Evolutionary conservation across 345 rosid species (phyloP).

Genomic region (Gynandropsis gynandra): DNA sequence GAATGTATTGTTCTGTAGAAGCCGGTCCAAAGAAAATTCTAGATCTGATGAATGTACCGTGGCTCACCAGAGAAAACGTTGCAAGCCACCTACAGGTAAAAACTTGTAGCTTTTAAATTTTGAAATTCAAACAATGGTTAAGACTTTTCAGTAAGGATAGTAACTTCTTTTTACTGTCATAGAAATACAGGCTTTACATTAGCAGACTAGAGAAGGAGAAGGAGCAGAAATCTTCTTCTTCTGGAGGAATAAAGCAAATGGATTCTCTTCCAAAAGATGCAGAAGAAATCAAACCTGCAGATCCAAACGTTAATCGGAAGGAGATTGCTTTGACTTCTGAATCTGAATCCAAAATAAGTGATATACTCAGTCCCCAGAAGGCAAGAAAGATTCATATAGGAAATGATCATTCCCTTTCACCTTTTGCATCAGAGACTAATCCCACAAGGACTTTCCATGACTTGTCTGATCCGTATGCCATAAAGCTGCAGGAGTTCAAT

Average conservation of each 20-base stretch:
- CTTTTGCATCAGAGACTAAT: constrained; percentile 28
- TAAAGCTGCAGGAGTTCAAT: background rate
- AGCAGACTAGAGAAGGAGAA: constrained; percentile 70
- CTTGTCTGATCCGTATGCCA: constrained; percentile 29
- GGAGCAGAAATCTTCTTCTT: constrained; percentile 39
- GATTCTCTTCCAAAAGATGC: constrained; percentile 49
- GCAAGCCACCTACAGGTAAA: constrained; percentile 95
- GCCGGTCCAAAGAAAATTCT: constrained; percentile 96
- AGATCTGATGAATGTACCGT: constrained; percentile 91
- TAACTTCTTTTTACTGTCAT: constrained; percentile 22
- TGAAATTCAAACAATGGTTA: too few relatives aligned
- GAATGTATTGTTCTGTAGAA: constrained; percentile 58
- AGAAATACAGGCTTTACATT: constrained; percentile 95
- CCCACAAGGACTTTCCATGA: constrained; percentile 17
- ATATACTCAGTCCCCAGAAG: constrained; percentile 21
- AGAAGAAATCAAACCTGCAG: constrained; percentile 23
- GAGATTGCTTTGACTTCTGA: constrained; percentile 29
- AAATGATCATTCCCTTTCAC: constrained; percentile 36
- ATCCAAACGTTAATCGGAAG: constrained; percentile 38
- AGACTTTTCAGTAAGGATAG: too few relatives aligned
- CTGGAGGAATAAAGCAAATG: constrained; percentile 45
- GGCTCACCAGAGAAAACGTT: constrained; percentile 92
- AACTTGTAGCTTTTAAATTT: constrained; percentile 2
- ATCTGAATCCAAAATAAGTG: constrained; percentile 22
- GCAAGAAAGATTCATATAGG: constrained; percentile 35